Evolutionary conservation across 495 filamentous ascomycete species (phyloP).

Genomic region (Achaetomiella virescens): DNA sequence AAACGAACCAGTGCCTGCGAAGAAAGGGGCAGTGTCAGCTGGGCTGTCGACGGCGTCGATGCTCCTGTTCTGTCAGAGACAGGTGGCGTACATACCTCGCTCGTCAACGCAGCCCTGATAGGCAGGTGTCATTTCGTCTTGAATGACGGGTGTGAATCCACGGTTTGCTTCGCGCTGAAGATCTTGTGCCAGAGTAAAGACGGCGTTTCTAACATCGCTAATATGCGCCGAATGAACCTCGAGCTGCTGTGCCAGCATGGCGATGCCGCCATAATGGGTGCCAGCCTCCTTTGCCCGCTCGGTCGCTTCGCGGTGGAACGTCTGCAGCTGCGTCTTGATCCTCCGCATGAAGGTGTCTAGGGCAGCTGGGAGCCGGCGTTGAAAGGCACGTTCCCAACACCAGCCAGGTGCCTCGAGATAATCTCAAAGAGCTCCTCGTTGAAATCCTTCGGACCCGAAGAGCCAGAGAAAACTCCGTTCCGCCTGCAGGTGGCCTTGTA

Average conservation of each 20-base stretch:
- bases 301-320: conserved; percentile 35
- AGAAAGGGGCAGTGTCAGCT: conserved; percentile 11
- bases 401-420: conserved; percentile 46
- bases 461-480: conserved; percentile 30
- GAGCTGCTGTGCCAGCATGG: conserved; percentile 37
- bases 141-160: conserved; percentile 48
- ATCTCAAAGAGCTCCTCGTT: conserved; percentile 48
- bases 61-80: background rate
- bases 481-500: conserved; percentile 59
- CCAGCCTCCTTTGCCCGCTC: conserved; percentile 17
- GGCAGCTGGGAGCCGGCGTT: conserved; percentile 22
- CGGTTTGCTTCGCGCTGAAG: conserved; percentile 53
- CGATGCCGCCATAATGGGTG: conserved; percentile 21
- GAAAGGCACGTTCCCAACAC: conserved; percentile 55
- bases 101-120: conserved; percentile 47
- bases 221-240: conserved; percentile 32
- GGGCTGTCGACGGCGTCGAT: background rate
- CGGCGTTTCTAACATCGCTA: conserved; percentile 20
- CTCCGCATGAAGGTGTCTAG: conserved; percentile 15
- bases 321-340: conserved; percentile 18
- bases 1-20: conserved; percentile 37
- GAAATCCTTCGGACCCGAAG: conserved; percentile 39
- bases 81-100: conserved; percentile 25
- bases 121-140: conserved; percentile 37
- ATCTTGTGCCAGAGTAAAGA: conserved; percentile 34